Conservation (phyloP, 1,139 yeast genomes). For the Scheffersomyces lignicola region DNA sequence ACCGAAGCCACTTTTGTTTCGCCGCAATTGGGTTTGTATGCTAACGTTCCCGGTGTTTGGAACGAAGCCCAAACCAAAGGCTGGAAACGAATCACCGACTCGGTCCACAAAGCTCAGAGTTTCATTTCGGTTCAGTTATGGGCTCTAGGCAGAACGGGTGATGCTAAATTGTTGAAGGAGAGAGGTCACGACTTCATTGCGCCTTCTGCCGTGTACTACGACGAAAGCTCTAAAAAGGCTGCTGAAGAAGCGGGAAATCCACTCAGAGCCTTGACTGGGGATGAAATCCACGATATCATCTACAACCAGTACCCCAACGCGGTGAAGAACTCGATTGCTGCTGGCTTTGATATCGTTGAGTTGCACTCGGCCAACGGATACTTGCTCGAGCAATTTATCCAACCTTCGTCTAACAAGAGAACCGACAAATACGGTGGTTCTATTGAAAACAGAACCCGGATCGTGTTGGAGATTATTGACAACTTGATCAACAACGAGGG, state of each 20-base stretch:
- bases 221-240: slow-evolving; percentile 20
- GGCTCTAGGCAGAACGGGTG: slow-evolving; percentile 58
- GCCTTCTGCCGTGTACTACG: slow-evolving; percentile 24
- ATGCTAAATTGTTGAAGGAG: slow-evolving; percentile 39
- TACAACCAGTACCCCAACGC: slow-evolving; percentile 37
- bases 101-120: slow-evolving; percentile 15
- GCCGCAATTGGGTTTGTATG: slow-evolving; percentile 36
- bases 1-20: slow-evolving; percentile 37
- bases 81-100: slow-evolving; percentile 54
- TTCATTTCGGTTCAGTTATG: slow-evolving; percentile 54
- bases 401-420: slow-evolving; percentile 49
- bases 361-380: slow-evolving; percentile 72
- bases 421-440: slow-evolving; percentile 56
- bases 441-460: slow-evolving; percentile 63
- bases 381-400: slow-evolving; percentile 59
- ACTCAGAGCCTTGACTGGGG: slow-evolving; percentile 40
- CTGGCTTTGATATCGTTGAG: slow-evolving; percentile 73
- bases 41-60: slow-evolving; percentile 56
- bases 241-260: slow-evolving; percentile 30
- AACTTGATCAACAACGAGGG: slow-evolving; percentile 52
- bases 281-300: slow-evolving; percentile 42
- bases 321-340: slow-evolving; percentile 48
- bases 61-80: slow-evolving; percentile 43
- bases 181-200: slow-evolving; percentile 25
- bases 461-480: slow-evolving; percentile 57